These are phyloP conservation scores for Hypoxylon sp. DNA, from an alignment of 2,329 filamentous ascomycete species.

Conservation along the genomic window DNA sequence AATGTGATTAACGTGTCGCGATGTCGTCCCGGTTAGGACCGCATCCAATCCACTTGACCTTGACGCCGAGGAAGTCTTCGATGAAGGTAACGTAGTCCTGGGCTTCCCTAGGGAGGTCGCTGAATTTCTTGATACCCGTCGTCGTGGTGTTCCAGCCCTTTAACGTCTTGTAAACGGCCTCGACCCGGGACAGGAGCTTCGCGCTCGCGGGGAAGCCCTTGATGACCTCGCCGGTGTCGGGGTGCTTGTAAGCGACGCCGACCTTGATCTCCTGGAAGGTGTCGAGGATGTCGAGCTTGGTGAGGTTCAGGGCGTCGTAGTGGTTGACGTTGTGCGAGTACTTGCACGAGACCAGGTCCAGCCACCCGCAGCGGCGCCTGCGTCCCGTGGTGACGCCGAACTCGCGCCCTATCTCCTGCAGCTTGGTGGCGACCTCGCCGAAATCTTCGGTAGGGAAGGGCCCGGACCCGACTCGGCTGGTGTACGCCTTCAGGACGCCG, in stretches of 20 bases:
- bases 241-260: constrained; percentile 76
- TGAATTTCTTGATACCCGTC: constrained; percentile 70
- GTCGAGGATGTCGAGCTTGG: constrained; percentile 69
- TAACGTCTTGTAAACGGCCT: constrained; percentile 78
- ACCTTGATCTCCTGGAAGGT: constrained; percentile 71
- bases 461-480: constrained; percentile 70
- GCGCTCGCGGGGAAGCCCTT: constrained; percentile 71
- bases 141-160: constrained; percentile 78
- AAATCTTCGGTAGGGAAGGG: constrained; percentile 73
- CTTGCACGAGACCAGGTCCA: constrained; percentile 78
- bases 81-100: constrained; percentile 71
- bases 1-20: constrained; percentile 19
- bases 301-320: constrained; percentile 60
- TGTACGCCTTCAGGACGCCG: constrained; percentile 76
- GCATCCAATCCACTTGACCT: constrained; percentile 41
- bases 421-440: constrained; percentile 56
- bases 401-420: constrained; percentile 56
- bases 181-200: constrained; percentile 67
- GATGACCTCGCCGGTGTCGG: constrained; percentile 63
- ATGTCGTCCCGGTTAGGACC: constrained; percentile 38
- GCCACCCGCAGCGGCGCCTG: constrained; percentile 70
- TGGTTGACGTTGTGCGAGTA: constrained; percentile 76
- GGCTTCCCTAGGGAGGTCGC: constrained; percentile 75
- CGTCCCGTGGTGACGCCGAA: constrained; percentile 60
- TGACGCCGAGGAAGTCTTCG: constrained; percentile 40